Evolutionary conservation across 345 rosid genomes (phyloP).

Genomic region (Carallia brachiata): DNA sequence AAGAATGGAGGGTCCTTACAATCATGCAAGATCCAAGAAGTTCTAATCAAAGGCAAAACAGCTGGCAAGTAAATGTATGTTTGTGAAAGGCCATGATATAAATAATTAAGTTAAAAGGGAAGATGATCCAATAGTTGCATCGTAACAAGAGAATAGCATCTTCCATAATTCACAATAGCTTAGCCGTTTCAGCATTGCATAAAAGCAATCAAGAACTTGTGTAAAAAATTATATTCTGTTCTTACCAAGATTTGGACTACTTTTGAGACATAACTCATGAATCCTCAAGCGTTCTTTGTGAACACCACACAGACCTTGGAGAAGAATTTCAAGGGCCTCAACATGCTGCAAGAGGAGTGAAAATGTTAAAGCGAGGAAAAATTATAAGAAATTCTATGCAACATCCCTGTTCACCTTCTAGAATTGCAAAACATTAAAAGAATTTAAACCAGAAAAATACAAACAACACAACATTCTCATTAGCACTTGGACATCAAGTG

Average conservation of each 20-base stretch:
- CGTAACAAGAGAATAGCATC: not conserved
- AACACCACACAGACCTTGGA: constrained; percentile 97
- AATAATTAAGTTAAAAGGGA: not conserved
- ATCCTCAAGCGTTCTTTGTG: constrained; percentile 77
- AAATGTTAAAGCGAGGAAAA: not conserved
- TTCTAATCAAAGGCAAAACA: too few species aligned
- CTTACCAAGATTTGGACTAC: constrained; percentile 71
- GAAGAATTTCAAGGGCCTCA: constrained; percentile 97
- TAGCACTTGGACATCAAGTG: too few species aligned
- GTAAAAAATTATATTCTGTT: not conserved
- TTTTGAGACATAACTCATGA: constrained; percentile 86
- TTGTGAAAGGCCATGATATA: not conserved
- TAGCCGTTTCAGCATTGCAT: not conserved
- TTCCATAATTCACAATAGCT: not conserved
- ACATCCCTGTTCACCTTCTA: too few species aligned
- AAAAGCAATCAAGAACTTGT: not conserved
- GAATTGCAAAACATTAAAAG: too few species aligned
- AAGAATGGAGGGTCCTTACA: too few species aligned
- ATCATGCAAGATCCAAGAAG: too few species aligned
- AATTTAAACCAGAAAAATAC: too few species aligned
- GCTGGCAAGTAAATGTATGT: not conserved
- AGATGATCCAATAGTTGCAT: not conserved
- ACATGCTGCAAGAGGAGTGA: constrained; percentile 55
- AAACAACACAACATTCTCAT: too few species aligned
- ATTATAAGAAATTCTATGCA: not conserved